Base-by-base conservation (phyloP, 192 early-diverging fungal genomes). In the Martensiomyces pterosporus region DNA sequence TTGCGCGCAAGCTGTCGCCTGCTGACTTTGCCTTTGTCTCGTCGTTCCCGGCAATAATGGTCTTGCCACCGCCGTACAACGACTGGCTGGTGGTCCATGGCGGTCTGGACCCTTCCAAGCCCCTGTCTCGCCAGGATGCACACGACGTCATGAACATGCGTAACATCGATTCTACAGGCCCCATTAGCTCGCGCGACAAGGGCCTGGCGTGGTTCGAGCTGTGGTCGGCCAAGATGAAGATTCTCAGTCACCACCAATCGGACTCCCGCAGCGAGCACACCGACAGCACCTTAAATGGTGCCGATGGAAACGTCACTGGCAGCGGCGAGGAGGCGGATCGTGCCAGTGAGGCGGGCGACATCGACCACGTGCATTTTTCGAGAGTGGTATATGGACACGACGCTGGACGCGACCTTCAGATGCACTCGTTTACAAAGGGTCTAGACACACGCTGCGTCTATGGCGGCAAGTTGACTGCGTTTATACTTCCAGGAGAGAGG, bases 401-500 rank as follows among this genome's bases (percentile, higher is more conserved):
- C 43, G 82, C 87, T 19, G 55, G 76, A 2, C 55, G 83, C 22
- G 71, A 64, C 7, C 55, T 89, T 21, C 74, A 82, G 39, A 40
- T 87, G 13, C 67, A 72, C 49, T 25, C 42, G 0, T 69, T 72
- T 38, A 76, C 82, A 3, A 76, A 80, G 57, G 87, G 87, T 9
- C 40, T 87, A 7, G 87, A 89, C 51, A 76, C 79, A 6, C 82
- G 82, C 8, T 89, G 87, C 47, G 84, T 85, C 6, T 77, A 85
- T 49, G 85, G 85, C 12, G 60, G 79, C 4, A 34, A 76, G 33
- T 49, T 89, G 45, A 84, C 84, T 1, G 85, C 83, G 2, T 64
- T 81, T 19, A 67, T 75, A 21, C 60, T 75, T 33, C 72, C 72
- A 4, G 60, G 60, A 22, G 59, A 68, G 34, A 19, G 55, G 5